These are phyloP conservation scores for Heteromeles arbutifolia DNA, from an alignment of 306 rosid species.

Conservation along the genomic window DNA sequence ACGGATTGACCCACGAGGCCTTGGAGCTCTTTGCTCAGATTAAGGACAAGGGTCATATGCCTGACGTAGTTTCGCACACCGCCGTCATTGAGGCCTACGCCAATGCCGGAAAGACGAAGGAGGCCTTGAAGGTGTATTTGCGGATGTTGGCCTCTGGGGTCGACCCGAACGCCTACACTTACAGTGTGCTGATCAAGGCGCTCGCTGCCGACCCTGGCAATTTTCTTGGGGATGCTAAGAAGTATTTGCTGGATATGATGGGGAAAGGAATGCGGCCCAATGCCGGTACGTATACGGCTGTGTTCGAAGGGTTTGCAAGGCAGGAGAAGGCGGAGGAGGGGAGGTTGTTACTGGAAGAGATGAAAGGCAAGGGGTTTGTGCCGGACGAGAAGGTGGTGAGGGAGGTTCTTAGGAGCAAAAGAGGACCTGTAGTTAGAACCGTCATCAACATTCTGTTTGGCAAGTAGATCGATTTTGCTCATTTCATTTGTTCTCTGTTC, in stretches of 20 bases:
- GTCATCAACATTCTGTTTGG: conserved; percentile 55
- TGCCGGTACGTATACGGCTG: conserved; percentile 44
- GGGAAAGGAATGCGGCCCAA: conserved; percentile 61
- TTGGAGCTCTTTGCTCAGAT: conserved; percentile 58
- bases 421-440: conserved; percentile 41
- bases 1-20: conserved; percentile 71
- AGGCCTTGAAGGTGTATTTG: conserved; percentile 54
- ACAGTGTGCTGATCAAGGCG: conserved; percentile 48
- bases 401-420: conserved; percentile 35
- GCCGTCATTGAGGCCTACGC: conserved; percentile 66
- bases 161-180: conserved; percentile 62
- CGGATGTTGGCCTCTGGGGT: conserved; percentile 76
- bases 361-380: conserved; percentile 51
- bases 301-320: conserved; percentile 57
- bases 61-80: conserved; percentile 69
- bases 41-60: conserved; percentile 74
- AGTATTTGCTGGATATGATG: conserved; percentile 60
- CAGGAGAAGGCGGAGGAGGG: conserved; percentile 43
- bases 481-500: neutral
- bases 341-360: conserved; percentile 31
- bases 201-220: conserved; percentile 26
- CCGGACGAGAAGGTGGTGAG: conserved; percentile 57
- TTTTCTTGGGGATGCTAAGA: conserved; percentile 40
- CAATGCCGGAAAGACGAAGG: conserved; percentile 51
- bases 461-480: conserved; percentile 17